A percentile compares a stretch with the other conserved stretches of the same genome.
phyloP scores from a whole-genome alignment of 345 rosid genomes.

The Citropsis articulata region DNA sequence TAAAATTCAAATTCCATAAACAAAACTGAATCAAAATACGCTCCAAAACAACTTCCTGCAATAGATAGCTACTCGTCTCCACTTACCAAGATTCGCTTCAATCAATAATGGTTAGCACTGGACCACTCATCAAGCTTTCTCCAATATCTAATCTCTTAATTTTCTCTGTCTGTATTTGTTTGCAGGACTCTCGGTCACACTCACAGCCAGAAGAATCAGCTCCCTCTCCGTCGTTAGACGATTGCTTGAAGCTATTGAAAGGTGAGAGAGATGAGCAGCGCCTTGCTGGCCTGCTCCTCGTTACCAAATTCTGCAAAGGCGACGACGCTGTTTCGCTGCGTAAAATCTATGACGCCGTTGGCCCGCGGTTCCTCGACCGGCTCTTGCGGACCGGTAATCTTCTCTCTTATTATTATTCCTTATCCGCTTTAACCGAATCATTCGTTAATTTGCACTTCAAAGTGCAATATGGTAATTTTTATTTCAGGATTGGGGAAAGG shows the following conservation, averaged over 20 bases:
- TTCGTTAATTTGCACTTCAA: not conserved
- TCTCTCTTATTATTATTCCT: not conserved
- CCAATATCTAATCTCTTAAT: not conserved
- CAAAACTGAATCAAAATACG: not conserved
- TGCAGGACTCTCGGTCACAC: conserved; percentile 25
- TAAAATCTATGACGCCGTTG: conserved; percentile 61
- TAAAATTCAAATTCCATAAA: not conserved
- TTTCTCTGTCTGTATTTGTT: not conserved
- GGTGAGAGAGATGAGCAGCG: conserved; percentile 95
- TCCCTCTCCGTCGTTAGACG: conserved; percentile 57
- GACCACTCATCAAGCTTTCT: too few species aligned
- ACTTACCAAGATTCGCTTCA: not conserved
- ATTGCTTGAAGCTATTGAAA: conserved; percentile 71
- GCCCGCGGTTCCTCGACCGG: conserved; percentile 62
- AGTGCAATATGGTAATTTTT: not conserved
- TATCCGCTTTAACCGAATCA: not conserved
- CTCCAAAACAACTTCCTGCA: not conserved
- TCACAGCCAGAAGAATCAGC: conserved; percentile 12
- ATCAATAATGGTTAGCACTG: conserved; percentile 18
- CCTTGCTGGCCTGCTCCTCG: conserved; percentile 79
- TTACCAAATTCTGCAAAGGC: conserved; percentile 68
- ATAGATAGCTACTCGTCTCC: not conserved
- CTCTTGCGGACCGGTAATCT: conserved; percentile 69
- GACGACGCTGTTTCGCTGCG: conserved; percentile 59
- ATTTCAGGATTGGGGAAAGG: conserved; percentile 49